These are phyloP conservation scores for Aspergillus vadensis DNA, from an alignment of 2,329 filamentous ascomycete genomes.

Conservation along the genomic window DNA sequence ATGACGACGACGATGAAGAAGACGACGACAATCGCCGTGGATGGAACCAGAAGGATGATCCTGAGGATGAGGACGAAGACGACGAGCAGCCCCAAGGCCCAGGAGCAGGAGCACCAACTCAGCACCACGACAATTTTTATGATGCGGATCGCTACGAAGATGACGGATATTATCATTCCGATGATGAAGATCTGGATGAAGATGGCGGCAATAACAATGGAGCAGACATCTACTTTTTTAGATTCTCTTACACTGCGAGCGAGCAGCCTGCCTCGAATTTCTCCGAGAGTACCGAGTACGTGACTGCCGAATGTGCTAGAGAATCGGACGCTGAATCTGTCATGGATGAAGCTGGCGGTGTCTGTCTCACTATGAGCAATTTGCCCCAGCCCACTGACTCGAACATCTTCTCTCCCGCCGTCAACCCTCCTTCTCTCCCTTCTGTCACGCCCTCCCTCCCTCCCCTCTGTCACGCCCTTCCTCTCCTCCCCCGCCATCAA, in stretches of 20 bases:
- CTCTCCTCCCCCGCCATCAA: not conserved
- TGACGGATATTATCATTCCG: not conserved
- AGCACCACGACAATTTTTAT: too few species aligned
- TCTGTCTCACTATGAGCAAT: not conserved
- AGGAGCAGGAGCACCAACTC: too few species aligned
- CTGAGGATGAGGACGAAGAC: too few species aligned
- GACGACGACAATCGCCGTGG: not conserved
- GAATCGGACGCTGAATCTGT: not conserved
- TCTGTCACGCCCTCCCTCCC: not conserved
- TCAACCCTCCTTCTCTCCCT: not conserved
- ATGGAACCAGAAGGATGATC: too few species aligned
- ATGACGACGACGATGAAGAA: not conserved
- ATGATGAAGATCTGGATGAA: not conserved
- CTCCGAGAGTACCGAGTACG: constrained; percentile 1
- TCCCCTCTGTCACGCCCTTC: not conserved
- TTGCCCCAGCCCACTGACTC: too few species aligned
- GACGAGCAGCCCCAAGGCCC: too few species aligned
- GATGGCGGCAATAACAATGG: not conserved
- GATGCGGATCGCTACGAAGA: too few species aligned
- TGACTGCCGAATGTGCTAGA: constrained; percentile 2
- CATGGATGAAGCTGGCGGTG: not conserved
- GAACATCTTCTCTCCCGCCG: too few species aligned
- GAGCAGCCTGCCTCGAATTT: too few species aligned
- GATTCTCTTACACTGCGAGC: too few species aligned
- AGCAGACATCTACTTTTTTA: too few species aligned